Conservation (phyloP, 2,329 filamentous ascomycete genomes). For the Colletotrichum somersetense region DNA sequence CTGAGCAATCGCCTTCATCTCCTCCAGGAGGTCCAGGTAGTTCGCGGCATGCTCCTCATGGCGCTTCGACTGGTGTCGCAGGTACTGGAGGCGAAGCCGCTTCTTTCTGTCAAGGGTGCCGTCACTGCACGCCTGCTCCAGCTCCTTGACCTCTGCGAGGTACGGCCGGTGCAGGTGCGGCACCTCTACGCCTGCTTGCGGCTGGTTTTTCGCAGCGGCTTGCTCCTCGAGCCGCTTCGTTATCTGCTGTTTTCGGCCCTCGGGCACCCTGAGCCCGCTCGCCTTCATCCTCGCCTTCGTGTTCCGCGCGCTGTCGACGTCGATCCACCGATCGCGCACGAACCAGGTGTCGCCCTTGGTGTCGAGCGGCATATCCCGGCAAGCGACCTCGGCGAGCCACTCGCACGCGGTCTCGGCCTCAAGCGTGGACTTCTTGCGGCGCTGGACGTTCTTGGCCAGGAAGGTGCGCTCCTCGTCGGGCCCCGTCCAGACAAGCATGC, state of each 20-base stretch:
- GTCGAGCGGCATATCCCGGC: slow-evolving; percentile 47
- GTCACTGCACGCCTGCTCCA: slow-evolving; percentile 49
- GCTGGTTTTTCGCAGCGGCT: slow-evolving; percentile 36
- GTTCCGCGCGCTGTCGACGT: slow-evolving; percentile 58
- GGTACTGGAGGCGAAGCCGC: slow-evolving; percentile 45
- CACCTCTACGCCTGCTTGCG: slow-evolving; percentile 47
- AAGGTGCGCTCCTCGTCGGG: slow-evolving; percentile 69
- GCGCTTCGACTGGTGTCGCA: slow-evolving; percentile 48
- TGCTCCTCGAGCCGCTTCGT: slow-evolving; percentile 47
- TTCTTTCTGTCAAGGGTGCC: slow-evolving; percentile 23
- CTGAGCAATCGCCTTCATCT: slow-evolving; percentile 47
- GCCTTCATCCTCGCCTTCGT: slow-evolving; percentile 62
- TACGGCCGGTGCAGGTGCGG: slow-evolving; percentile 55
- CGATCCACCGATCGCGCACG: slow-evolving; percentile 61
- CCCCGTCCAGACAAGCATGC: slow-evolving; percentile 81
- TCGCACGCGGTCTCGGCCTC: slow-evolving; percentile 73
- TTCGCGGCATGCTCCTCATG: slow-evolving; percentile 42
- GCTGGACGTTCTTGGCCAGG: slow-evolving; percentile 70
- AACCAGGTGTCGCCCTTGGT: slow-evolving; percentile 45
- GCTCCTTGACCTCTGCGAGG: slow-evolving; percentile 56
- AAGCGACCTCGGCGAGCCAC: slow-evolving; percentile 70
- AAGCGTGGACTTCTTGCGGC: slow-evolving; percentile 68
- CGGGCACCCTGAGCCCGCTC: slow-evolving; percentile 58
- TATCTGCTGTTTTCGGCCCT: slow-evolving; percentile 56
- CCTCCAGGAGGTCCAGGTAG: slow-evolving; percentile 51